A percentile compares a stretch with the other conserved stretches of the same genome.
Conservation (phyloP, 495 filamentous ascomycete genomes). For the Massariosphaeria phaeospora region DNA sequence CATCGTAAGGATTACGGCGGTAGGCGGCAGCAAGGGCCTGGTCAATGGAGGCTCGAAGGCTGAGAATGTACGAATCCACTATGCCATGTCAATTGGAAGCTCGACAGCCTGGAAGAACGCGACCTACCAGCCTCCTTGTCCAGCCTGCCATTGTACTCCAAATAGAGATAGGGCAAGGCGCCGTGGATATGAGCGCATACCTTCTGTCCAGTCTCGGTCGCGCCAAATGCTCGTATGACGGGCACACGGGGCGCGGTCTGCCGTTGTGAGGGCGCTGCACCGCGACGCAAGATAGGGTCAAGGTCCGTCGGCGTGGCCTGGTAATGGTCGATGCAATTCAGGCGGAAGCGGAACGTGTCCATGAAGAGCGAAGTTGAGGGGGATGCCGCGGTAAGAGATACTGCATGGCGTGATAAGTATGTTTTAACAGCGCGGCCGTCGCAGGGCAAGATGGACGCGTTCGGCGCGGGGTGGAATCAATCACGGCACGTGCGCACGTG, state of each 20-base stretch:
- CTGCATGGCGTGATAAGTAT: constrained; percentile 14
- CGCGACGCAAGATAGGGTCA: constrained; percentile 69
- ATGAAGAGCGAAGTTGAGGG: constrained; percentile 29
- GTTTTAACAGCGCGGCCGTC: no score
- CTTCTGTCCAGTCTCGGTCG: constrained; percentile 92
- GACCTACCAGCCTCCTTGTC: constrained; percentile 57
- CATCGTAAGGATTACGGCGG: constrained; percentile 64
- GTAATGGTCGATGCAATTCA: constrained; percentile 95
- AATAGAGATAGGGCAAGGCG: constrained; percentile 87
- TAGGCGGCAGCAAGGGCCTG: constrained; percentile 78
- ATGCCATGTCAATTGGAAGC: constrained; percentile 1
- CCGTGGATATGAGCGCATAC: constrained; percentile 96
- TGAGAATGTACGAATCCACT: constrained; percentile 68
- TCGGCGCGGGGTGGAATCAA: constrained; percentile 11
- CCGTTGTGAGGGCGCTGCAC: constrained; percentile 47
- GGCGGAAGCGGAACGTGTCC: constrained; percentile 65
- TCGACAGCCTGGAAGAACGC: no score
- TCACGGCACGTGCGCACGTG: constrained; percentile 22
- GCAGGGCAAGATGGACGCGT: neutral
- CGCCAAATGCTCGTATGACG: constrained; percentile 85
- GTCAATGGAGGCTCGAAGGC: constrained; percentile 75
- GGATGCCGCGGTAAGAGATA: constrained; percentile 9
- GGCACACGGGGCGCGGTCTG: constrained; percentile 67
- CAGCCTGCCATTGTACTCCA: constrained; percentile 75
- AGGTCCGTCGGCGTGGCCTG: constrained; percentile 70